Percentiles rank a stretch among this genome's conserved stretches.
Evolutionary conservation across 441 rosid species (phyloP).

Genomic region (Gossypium laxum): DNA sequence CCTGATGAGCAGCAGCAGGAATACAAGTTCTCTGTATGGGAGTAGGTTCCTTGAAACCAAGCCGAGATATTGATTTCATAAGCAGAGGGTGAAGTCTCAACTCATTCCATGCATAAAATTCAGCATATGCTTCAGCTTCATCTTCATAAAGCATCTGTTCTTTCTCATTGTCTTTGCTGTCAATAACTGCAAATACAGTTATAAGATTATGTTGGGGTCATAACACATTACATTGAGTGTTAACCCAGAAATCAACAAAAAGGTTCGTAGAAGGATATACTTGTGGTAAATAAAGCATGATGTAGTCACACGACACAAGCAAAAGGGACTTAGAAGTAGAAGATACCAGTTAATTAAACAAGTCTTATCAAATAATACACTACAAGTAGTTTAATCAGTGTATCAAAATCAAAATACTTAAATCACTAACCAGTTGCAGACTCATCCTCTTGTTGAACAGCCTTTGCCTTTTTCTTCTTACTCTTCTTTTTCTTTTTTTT

Average conservation of each 20-base stretch:
- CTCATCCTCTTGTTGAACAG: conserved; percentile 25
- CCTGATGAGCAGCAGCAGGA: conserved; percentile 87
- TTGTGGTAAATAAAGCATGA: neutral
- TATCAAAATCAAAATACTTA: neutral
- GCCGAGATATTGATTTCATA: conserved; percentile 59
- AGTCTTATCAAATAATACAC: neutral
- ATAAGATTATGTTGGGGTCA: neutral
- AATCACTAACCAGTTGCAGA: conserved; percentile 41
- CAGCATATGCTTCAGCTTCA: conserved; percentile 26
- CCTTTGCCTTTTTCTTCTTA: conserved; percentile 32
- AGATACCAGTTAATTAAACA: neutral
- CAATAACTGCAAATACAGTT: conserved; percentile 25
- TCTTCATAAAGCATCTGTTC: conserved; percentile 41
- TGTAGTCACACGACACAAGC: neutral
- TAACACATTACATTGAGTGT: neutral
- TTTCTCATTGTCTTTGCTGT: conserved; percentile 22
- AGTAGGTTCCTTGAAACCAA: conserved; percentile 84
- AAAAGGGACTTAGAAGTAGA: neutral
- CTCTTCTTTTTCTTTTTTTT: conserved; percentile 31
- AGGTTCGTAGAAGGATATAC: neutral
- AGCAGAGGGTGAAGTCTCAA: conserved; percentile 74
- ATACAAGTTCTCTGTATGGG: conserved; percentile 80
- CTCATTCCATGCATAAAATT: conserved; percentile 66
- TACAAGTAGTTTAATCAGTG: neutral
- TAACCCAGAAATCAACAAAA: neutral